Conservation (phyloP, 2,329 filamentous ascomycete genomes). For the Cryphonectria radicalis region DNA sequence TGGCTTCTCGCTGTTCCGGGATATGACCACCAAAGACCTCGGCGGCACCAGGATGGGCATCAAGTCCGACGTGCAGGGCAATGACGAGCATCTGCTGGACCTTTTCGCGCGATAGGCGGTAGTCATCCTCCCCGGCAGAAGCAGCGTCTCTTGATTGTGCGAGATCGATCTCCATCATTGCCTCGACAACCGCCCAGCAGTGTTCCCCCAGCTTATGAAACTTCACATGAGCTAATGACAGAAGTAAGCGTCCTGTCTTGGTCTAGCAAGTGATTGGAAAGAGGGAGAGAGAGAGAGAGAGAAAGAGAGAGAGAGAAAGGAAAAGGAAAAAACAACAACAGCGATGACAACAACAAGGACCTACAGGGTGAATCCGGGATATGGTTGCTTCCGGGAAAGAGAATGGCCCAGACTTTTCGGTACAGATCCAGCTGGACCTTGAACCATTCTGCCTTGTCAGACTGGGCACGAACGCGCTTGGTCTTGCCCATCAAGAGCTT, state of each 20-base stretch:
- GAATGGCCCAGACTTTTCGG: neutral
- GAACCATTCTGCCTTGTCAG: neutral
- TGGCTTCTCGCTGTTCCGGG: neutral
- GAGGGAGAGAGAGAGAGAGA: no score
- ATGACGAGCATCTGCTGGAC: neutral
- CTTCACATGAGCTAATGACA: neutral
- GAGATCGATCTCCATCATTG: neutral
- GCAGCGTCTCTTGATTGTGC: neutral
- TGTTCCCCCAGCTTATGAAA: neutral
- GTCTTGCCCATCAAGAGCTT: neutral
- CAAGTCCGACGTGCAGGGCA: neutral
- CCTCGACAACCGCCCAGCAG: neutral
- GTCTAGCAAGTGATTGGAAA: neutral
- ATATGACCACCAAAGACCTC: neutral
- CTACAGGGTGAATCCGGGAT: neutral
- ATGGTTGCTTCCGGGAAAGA: neutral
- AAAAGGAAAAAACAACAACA: neutral
- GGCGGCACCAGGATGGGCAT: neutral
- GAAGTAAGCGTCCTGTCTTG: neutral
- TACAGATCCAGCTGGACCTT: neutral
- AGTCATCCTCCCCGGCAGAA: neutral
- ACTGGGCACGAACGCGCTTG: neutral
- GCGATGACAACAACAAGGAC: neutral
- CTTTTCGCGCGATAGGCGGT: neutral
- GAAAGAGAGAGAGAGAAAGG: neutral